Evolutionary conservation across 441 rosid species (phyloP).

Genomic region (Sinapis alba): DNA sequence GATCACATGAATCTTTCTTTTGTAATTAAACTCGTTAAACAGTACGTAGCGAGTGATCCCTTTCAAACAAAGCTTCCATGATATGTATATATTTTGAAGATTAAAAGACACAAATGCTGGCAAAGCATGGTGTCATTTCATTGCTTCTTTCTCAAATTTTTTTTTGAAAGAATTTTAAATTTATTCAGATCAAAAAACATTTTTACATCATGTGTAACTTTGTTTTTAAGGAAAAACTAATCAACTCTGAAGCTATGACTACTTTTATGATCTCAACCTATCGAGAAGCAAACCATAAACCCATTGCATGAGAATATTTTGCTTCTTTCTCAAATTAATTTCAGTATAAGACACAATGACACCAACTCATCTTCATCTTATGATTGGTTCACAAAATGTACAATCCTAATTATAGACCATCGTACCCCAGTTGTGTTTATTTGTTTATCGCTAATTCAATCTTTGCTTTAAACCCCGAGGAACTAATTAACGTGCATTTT

Average conservation of each 20-base stretch:
- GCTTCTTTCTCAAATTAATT: not conserved
- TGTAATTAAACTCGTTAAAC: not conserved
- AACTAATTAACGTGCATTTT: not conserved
- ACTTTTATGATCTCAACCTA: no score
- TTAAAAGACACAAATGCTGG: not conserved
- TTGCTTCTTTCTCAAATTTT: not conserved
- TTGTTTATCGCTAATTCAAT: not conserved
- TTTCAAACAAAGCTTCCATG: slow-evolving; percentile 16
- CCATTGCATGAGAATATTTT: no score
- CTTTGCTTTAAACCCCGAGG: not conserved
- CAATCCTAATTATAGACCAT: not conserved
- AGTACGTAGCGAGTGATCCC: not conserved
- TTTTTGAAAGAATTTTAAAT: no score
- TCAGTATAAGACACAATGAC: slow-evolving; percentile 8
- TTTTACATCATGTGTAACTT: no score
- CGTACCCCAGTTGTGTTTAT: not conserved
- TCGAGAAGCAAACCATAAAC: no score
- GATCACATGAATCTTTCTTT: not conserved
- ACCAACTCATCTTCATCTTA: not conserved
- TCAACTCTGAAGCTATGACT: no score
- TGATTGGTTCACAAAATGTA: not conserved
- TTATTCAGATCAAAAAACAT: no score
- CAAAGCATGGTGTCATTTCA: not conserved
- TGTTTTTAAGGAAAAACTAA: no score
- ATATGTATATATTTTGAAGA: not conserved